Evolutionary conservation across 73 alveolate genomes (phyloP).

Genomic region (Paramecium biaurelia): DNA sequence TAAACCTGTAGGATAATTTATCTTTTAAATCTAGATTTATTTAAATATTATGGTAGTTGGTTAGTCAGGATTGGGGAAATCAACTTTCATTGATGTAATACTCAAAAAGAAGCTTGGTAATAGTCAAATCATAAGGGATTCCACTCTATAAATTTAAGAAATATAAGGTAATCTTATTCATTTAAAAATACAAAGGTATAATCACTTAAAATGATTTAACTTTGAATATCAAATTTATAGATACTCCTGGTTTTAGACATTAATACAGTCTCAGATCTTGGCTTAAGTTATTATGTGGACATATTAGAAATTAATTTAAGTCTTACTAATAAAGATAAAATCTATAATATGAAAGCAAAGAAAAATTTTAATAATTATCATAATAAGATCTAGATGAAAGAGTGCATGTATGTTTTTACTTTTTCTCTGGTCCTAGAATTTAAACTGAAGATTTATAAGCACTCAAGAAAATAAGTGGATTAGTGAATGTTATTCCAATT

Average conservation of each 20-base stretch:
- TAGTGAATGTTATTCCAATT: conserved; percentile 57
- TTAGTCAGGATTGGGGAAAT: conserved; percentile 51
- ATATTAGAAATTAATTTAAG: background rate
- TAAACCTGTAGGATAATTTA: background rate
- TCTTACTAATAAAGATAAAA: background rate
- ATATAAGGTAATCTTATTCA: background rate
- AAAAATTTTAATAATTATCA: background rate
- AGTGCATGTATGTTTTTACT: conserved; percentile 65
- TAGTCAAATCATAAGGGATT: background rate
- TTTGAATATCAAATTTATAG: conserved; percentile 21
- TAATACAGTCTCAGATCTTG: background rate
- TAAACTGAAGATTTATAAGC: conserved; percentile 50
- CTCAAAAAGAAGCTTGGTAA: background rate
- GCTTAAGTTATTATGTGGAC: background rate
- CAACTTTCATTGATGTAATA: conserved; percentile 57
- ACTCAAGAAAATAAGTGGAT: background rate
- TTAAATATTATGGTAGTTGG: conserved; percentile 60
- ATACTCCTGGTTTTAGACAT: conserved; percentile 42
- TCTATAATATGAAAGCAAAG: background rate
- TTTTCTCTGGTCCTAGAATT: conserved; percentile 53
- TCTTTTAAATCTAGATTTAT: background rate
- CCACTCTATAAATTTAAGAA: background rate
- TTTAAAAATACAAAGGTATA: background rate
- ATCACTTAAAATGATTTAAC: background rate
- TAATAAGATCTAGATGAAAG: background rate